These are phyloP conservation scores for Lathyrus tuberosus DNA, from an alignment of 306 rosid genomes.

Conservation along the genomic window DNA sequence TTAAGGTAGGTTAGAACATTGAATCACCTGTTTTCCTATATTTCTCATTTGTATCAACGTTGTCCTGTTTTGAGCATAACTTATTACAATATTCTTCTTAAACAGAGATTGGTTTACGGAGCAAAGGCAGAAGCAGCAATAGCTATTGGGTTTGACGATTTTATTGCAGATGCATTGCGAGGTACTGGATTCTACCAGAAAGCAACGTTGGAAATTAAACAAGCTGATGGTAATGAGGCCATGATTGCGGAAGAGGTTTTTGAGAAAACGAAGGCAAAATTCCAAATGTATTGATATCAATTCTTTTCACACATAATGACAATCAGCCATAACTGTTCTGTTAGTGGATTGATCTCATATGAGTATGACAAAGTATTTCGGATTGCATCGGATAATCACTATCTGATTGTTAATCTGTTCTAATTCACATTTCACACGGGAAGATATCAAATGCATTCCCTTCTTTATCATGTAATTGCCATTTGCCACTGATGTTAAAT, in stretches of 20 bases:
- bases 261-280: constrained; percentile 83
- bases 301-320: constrained; percentile 7
- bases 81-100: constrained; percentile 10
- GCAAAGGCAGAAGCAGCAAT: constrained; percentile 98
- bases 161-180: constrained; percentile 88
- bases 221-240: constrained; percentile 90
- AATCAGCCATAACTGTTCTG: constrained; percentile 29
- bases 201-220: constrained; percentile 82
- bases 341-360: constrained; percentile 30
- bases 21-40: constrained; percentile 17
- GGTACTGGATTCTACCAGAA: constrained; percentile 92
- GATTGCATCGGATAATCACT: constrained; percentile 21
- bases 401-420: constrained; percentile 25
- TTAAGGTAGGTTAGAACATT: constrained; percentile 56
- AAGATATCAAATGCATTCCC: constrained; percentile 24
- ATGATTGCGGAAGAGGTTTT: constrained; percentile 87
- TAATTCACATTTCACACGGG: constrained; percentile 21
- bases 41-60: neutral
- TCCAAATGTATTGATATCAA: constrained; percentile 64
- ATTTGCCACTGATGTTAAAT: constrained; percentile 32
- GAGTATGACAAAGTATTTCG: constrained; percentile 19
- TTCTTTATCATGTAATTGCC: constrained; percentile 15
- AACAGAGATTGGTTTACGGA: constrained; percentile 94
- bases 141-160: constrained; percentile 92
- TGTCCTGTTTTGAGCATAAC: constrained; percentile 18